phyloP scores from a whole-genome alignment of 1,139 yeast species.

The Sugiyamaella neomexicana region DNA sequence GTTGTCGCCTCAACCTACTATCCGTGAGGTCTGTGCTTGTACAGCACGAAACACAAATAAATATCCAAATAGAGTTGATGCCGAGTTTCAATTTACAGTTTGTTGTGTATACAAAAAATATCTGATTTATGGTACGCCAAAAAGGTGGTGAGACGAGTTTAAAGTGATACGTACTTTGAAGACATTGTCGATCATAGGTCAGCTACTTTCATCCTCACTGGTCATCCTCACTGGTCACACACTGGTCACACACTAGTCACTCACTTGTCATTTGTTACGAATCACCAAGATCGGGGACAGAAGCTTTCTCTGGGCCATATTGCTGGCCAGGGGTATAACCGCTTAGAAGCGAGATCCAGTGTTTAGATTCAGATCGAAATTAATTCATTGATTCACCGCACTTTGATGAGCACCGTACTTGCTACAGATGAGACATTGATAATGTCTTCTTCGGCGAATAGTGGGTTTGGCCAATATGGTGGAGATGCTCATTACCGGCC shows the following conservation, averaged over 20 bases:
- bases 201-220: no score
- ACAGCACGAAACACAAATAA: not conserved
- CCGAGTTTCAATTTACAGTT: not conserved
- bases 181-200: not conserved
- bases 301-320: no score
- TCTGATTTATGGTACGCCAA: not conserved
- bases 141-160: constrained; percentile 10
- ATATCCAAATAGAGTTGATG: not conserved
- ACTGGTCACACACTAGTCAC: not conserved
- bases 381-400: not conserved
- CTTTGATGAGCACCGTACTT: not conserved
- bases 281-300: no score
- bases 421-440: constrained; percentile 7
- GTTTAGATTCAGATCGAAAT: no score
- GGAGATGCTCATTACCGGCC: not conserved
- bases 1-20: not conserved
- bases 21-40: not conserved
- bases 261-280: not conserved
- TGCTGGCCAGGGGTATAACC: no score
- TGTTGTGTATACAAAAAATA: not conserved
- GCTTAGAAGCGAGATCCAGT: not conserved
- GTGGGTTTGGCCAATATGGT: not conserved
- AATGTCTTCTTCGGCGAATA: not conserved
- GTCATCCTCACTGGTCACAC: not conserved
- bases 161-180: not conserved